These are phyloP conservation scores for Globisporangium okanoganense DNA, from an alignment of 352 stramenopile species.

Conservation along the genomic window DNA sequence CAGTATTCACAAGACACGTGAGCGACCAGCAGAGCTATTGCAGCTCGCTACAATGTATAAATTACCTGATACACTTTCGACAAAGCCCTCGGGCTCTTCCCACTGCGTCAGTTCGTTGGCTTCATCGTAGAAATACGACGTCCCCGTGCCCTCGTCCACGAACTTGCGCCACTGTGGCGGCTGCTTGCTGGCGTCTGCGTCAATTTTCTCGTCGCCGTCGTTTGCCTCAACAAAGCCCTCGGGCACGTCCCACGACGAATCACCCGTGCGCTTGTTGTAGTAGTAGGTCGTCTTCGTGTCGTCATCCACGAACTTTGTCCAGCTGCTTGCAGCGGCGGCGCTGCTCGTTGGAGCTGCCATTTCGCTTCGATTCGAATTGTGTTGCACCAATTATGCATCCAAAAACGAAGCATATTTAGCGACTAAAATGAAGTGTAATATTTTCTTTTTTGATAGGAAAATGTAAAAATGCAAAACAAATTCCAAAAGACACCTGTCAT, in stretches of 20 bases:
- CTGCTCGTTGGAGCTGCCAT: constrained; percentile 1
- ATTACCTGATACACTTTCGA: constrained; percentile 20
- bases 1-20: neutral
- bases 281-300: constrained; percentile 60
- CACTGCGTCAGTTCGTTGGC: constrained; percentile 66
- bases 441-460: no score
- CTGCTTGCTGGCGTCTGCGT: constrained; percentile 11
- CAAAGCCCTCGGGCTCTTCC: constrained; percentile 57
- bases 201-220: neutral
- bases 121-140: constrained; percentile 75
- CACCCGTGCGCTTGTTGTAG: constrained; percentile 64
- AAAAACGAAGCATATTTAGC: neutral
- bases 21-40: neutral
- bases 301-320: constrained; percentile 75
- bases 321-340: constrained; percentile 22
- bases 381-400: no score
- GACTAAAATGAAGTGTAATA: neutral
- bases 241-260: constrained; percentile 71
- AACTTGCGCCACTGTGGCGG: constrained; percentile 55
- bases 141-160: constrained; percentile 53
- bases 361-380: neutral
- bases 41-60: neutral
- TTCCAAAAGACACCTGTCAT: no score
- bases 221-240: constrained; percentile 23
- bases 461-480: no score